Evolutionary conservation across 2,329 filamentous ascomycete genomes (phyloP), one percentile per base, ranked within the genome.

Genomic region (Juglanconis oblonga): DNA sequence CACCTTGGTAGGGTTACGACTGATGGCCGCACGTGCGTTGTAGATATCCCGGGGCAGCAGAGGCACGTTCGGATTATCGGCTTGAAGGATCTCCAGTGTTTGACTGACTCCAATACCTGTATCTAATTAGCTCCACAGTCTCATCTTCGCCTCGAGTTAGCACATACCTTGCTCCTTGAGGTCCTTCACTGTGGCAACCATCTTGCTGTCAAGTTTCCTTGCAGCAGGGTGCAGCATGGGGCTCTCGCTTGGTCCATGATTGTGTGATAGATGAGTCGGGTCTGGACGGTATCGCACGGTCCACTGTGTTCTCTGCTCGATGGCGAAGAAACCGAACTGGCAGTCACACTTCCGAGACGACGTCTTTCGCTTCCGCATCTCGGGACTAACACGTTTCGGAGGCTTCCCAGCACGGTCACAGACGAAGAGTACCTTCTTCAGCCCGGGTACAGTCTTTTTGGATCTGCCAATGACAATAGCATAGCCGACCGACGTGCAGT

Each of bases 341-440:
- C 86, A 88, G 66, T 87, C 85, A 67, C 86, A 88, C 67, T 88
- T 88, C 50, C 86, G 79, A n/a, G 85, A 88, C 8, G 86, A 87
- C 1, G 86, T 88, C 68, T 86, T 86, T 29, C 84, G 79, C 71
- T 88, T 88, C 58, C 86, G 81, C 63, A 82, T 80, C 71, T 88
- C 86, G 1, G 85, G 83, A 64, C 77, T 87, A n/a, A 86, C 84
- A 5, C 83, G 80, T 57, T 77, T 83, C 3, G 84, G 84, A 1
- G 84, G 84, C 65, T 86, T 86, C 47, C 86, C 86, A 3, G 85
- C 85, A 58, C 85, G 80, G 67, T 88, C 86, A 67, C 86, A 88
- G 17, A 88, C 86, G 63, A 88, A 85, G 10, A 88, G 76, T 13
- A 88, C 86, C 71, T 88, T 88, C 69, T 88, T 88, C 63, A 88